Evolutionary conservation across 495 filamentous ascomycete genomes (phyloP), one percentile per base, ranked within the genome.

Genomic region (Aspergillus sclerotioniger): DNA sequence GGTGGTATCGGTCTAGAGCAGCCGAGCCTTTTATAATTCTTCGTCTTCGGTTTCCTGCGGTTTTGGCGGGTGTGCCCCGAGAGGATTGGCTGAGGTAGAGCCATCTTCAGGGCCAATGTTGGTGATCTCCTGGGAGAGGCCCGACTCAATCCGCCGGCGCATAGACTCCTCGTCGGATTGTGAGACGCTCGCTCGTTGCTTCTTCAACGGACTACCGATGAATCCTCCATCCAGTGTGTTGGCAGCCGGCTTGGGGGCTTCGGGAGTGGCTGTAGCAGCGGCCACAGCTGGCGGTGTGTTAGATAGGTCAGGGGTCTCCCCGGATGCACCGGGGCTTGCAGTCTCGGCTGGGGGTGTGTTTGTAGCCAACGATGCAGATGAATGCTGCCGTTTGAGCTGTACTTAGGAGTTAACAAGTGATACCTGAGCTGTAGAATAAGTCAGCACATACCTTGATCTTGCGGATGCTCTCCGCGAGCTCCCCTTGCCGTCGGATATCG

Each of bases 301-400:
- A 3, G 79, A 76, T 19, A 74, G 62, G 31, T 67, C 62, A 7
- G 77, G 72, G 8, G 72, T 71, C 7, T 64, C 68, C 13, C 68
- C 69, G 45, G 77, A 71, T 16, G 75, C 76, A 43, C 70, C 77
- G n/a, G 75, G 82, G 55, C 72, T 80, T 54, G 72, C 60, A 53
- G 74, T 64, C 25, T 71, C 61, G 57, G 69, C 66, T 64, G 73
- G 64, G 33, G 64, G 62, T 6, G 56, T 60, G 63, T 76, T 72
- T n/a, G 75, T 72, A 41, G 79, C 80, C 17, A 88, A 73, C 2
- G 86, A 88, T 25, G 95, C 92, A 32, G 85, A 85, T 0, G 94
- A 97, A 74, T 96, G 94, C 61, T 92, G 89, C 57, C 95, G 90
- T 83, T 98, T 98, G 35, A 98, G 84, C 93, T 98, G 68, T 54